A percentile compares a stretch with the other conserved stretches of the same genome.
phyloP scores from a whole-genome alignment of 805 yeast genomes.

The Saccharomycopsis babjevae region DNA sequence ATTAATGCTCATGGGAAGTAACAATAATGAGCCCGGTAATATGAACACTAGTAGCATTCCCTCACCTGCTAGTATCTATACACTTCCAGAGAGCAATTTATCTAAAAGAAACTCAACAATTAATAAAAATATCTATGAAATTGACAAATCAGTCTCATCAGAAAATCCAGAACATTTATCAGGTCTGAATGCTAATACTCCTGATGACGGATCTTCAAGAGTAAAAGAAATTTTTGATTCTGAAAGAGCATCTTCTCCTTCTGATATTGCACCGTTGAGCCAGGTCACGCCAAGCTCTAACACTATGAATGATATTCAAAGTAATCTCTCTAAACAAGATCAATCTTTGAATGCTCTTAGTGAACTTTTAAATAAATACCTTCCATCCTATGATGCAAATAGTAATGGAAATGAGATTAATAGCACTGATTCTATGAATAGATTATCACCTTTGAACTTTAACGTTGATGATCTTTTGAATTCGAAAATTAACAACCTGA shows the following conservation, averaged over 20 bases:
- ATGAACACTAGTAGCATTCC: not conserved
- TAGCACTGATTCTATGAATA: not conserved
- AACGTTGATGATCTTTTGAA: conserved; percentile 16
- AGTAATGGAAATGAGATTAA: conserved; percentile 8
- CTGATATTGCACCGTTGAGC: not conserved
- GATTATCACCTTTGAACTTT: conserved; percentile 2
- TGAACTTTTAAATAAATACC: conserved; percentile 11
- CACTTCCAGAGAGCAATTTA: not conserved
- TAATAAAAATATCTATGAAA: not conserved
- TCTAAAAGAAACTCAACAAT: not conserved
- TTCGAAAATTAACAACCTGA: not conserved
- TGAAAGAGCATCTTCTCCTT: not conserved
- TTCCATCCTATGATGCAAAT: conserved; percentile 7
- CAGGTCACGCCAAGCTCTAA: not conserved
- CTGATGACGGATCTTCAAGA: not conserved
- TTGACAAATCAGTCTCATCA: not conserved
- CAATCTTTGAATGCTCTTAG: conserved; percentile 14
- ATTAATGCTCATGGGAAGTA: conserved; percentile 9
- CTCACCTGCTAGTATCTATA: conserved; percentile 1
- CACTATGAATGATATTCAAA: conserved; percentile 1
- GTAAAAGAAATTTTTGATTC: not conserved
- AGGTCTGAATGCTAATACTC: not conserved
- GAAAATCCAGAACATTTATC: not conserved
- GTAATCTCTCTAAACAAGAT: conserved; percentile 12
- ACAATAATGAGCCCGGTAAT: not conserved